Base-by-base conservation (phyloP, 495 filamentous ascomycete species). In the Parathielavia hyrcaniae region DNA sequence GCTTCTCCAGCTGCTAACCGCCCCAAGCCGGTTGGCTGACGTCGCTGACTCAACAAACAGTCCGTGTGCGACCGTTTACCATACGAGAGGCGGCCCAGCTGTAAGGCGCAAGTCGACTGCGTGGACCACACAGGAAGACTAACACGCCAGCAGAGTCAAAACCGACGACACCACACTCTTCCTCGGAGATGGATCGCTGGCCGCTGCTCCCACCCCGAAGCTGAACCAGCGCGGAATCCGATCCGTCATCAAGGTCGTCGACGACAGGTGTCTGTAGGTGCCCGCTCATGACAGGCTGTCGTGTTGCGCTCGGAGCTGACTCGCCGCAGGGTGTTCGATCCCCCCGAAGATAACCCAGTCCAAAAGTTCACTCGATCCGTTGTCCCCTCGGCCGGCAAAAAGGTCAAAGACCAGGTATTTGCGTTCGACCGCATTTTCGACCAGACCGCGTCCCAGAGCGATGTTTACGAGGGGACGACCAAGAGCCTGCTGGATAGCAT, bases 361-460 rank as follows among this genome's bases (percentile, higher is more conserved):
- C 88, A 95, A 54, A 87, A 86, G 61, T 95, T 96, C 70, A 88
- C 89, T 34, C 83, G 83, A 71, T 88, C 86, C 26, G 85, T 95
- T 16, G 83, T 93, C 1, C 87, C 91, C 9, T 78, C 84, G 11
- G 79, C 85, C 52, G 90, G 91, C 47, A 97, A 96, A 68, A 85
- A 92, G 58, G 89, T 95, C 64, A 99, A 99, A 71, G 93, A 99
- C 68, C 92, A 97, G 70, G 91, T 91, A 6, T 99, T 99, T 65
- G 91, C 83, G 46, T 99, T 99, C 74, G 93, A 99, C 73, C 80
- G 87, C 39, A 87, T 99, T 53, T 99, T 99, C 71, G 93, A 99
- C 77, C 91, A 99, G 53, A 96, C 90, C 67, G 87, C 90, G 45
- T 85, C 86, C 0, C 93, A 99, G 62, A 86, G 81, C 53, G 95